Evolutionary conservation across 768 basidiomycete species (phyloP).

Genomic region (Lentinula sp.): DNA sequence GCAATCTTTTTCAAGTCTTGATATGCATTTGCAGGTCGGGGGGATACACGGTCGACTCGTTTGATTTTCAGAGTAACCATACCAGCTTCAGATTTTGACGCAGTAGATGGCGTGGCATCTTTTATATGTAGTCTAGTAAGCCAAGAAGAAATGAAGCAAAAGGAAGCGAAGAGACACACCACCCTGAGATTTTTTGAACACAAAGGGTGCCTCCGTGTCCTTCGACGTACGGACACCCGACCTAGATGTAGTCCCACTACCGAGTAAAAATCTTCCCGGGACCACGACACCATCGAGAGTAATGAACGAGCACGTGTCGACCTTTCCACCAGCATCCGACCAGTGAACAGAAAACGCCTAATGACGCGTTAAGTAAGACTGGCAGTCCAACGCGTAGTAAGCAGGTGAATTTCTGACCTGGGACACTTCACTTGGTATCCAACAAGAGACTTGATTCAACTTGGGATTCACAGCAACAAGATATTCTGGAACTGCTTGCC

Average conservation of each 20-base stretch:
- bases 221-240: conserved; percentile 45
- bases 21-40: conserved; percentile 36
- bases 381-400: not conserved
- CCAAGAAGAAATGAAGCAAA: not conserved
- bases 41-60: conserved; percentile 20
- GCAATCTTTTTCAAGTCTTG: conserved; percentile 28
- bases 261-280: conserved; percentile 58
- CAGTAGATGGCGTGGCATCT: not conserved
- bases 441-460: conserved; percentile 50
- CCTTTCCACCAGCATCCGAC: conserved; percentile 50
- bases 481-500: conserved; percentile 46
- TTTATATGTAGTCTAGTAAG: no score
- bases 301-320: conserved; percentile 56
- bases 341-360: conserved; percentile 61
- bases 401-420: conserved; percentile 30
- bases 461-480: conserved; percentile 42
- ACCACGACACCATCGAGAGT: conserved; percentile 58
- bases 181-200: conserved; percentile 38
- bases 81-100: conserved; percentile 34
- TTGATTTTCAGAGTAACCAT: conserved; percentile 49
- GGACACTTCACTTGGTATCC: conserved; percentile 59
- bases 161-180: conserved; percentile 21
- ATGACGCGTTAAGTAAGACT: not conserved
- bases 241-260: conserved; percentile 48
- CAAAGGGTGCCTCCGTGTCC: conserved; percentile 52